Percentiles rank a stretch among this genome's conserved stretches.
Conservation (phyloP, 106 monocot genomes). For the Amphibolis antarctica region DNA sequence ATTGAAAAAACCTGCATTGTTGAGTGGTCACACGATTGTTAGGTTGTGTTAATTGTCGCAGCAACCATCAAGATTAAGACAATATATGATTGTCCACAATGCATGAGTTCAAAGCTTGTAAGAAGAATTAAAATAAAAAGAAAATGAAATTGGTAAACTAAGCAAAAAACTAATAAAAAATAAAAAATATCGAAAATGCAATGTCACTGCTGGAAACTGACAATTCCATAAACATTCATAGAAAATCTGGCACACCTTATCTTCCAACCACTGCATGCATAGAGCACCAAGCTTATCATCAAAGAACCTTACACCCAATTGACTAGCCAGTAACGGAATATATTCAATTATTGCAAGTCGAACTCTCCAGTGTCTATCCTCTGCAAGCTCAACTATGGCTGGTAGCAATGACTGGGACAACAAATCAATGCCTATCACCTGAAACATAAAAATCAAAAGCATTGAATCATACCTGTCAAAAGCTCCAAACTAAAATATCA, state of each 20-base stretch:
- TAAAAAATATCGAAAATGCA: no score
- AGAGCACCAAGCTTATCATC: constrained; percentile 91
- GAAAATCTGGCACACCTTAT: constrained; percentile 44
- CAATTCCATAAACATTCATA: no score
- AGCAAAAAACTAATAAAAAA: no score
- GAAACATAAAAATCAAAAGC: constrained; percentile 7
- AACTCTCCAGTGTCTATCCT: constrained; percentile 90
- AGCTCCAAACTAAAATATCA: background rate
- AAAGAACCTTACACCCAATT: constrained; percentile 82
- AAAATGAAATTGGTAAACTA: no score
- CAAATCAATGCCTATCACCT: constrained; percentile 91
- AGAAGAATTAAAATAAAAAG: no score
- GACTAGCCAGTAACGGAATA: constrained; percentile 87
- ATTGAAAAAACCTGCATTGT: constrained; percentile 63
- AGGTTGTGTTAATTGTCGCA: no score
- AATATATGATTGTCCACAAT: no score
- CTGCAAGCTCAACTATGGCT: constrained; percentile 91
- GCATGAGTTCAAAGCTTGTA: no score
- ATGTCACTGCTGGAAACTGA: no score
- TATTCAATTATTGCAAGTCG: constrained; percentile 94
- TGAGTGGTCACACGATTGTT: background rate
- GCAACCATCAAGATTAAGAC: no score
- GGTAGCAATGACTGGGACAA: constrained; percentile 84
- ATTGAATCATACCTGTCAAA: background rate
- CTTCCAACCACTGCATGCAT: constrained; percentile 99